phyloP scores from a whole-genome alignment of 2,329 filamentous ascomycete genomes.

The Ceratocystiopsis sp. region DNA sequence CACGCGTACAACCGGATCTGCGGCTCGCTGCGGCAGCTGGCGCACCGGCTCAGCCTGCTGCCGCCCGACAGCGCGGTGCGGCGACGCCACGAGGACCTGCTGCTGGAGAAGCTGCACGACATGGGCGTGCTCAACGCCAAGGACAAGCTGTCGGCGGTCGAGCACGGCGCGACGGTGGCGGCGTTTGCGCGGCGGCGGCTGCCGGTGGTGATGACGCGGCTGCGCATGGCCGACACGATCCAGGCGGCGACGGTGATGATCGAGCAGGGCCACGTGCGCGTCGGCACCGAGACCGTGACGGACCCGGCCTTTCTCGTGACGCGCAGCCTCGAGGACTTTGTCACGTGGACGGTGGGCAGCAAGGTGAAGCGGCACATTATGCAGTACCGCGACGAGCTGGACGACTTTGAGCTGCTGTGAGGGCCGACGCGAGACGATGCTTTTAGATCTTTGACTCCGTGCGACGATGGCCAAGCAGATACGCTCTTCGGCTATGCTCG shows the following conservation, averaged over 20 bases:
- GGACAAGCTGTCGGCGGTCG: slow-evolving; percentile 68
- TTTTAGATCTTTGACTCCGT: no score
- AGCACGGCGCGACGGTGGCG: slow-evolving; percentile 75
- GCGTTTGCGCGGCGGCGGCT: slow-evolving; percentile 73
- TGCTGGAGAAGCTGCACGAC: slow-evolving; percentile 82
- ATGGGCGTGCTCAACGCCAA: slow-evolving; percentile 71
- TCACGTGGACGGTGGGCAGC: slow-evolving; percentile 88
- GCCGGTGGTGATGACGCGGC: slow-evolving; percentile 72
- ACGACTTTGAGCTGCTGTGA: slow-evolving; percentile 85
- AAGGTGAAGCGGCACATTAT: slow-evolving; percentile 96
- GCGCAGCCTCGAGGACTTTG: slow-evolving; percentile 82
- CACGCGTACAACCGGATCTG: slow-evolving; percentile 48
- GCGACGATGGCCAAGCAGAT: no score
- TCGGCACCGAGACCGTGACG: slow-evolving; percentile 78
- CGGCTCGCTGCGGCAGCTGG: slow-evolving; percentile 74
- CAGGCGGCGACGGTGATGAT: slow-evolving; percentile 73
- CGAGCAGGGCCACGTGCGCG: slow-evolving; percentile 84
- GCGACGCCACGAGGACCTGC: slow-evolving; percentile 66
- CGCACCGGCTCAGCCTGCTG: slow-evolving; percentile 71
- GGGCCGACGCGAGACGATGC: no score
- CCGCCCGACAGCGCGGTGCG: slow-evolving; percentile 64
- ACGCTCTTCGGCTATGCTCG: no score
- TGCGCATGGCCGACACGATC: slow-evolving; percentile 84
- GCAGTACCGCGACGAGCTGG: slow-evolving; percentile 85
- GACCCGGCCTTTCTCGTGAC: slow-evolving; percentile 84